Base-by-base conservation (phyloP, 495 filamentous ascomycete species). In the Geoglossum glabrum region DNA sequence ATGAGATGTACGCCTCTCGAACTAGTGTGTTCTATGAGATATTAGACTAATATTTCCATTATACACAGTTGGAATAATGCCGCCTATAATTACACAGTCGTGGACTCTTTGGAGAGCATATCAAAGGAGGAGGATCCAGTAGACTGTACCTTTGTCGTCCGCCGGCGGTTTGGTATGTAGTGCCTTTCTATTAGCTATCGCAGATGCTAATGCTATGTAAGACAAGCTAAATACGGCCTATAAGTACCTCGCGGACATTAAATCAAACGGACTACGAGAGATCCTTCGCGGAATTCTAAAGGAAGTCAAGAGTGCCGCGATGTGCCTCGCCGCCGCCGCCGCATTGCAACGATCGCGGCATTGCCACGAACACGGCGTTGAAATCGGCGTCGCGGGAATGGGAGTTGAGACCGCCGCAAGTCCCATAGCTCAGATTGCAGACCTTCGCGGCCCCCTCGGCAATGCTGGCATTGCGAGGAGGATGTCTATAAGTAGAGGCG, bases 51-150 rank as follows among this genome's bases (percentile, higher is more conserved):
- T 34, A 34, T 34, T 34, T 34, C 11, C 11, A 34, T 34, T 34
- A 34, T 34, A 34, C 19, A 38, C 38, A 60, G 54, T 46, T 60
- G 38, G 52, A 36, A 61, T 58, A 38, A 58, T 46, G 27, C 25
- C 52, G 54, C 45, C 57, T 61, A 55, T 30, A 61, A 61, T 27
- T 61, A 61, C 25, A 61, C 57, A 58, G 54, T 57, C 26, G 38
- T 61, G 54, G 55, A 61, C n/a, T 61, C 45, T 51, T 31, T 43
- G 26, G 55, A 34, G 28, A 40, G 23, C 46, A 46, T 25, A 30
- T 45, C 57, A 50, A 56, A 30, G 40, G 59, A 57, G 43, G 58
- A 31, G 31, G 59, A 58, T 31, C 58, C 57, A 8, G 54, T 57
- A 25, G 54, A 60, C 27, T 60, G 57, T 60, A 30, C 57, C 17